Base-by-base conservation (phyloP, 148 eudicot genomes). In the Fagopyrum esculentum region DNA sequence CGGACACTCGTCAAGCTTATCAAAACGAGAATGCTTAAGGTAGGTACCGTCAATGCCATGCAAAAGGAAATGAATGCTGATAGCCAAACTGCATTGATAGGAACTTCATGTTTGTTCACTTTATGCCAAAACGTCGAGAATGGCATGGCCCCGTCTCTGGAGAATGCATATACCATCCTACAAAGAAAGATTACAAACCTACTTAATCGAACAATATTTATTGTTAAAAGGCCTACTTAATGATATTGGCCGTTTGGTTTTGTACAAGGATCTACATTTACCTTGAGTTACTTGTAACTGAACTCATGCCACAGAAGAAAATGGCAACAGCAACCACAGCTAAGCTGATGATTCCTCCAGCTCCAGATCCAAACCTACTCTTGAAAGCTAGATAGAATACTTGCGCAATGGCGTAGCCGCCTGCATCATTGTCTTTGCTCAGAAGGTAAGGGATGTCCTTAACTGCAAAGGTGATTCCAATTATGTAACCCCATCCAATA, bases 111-210 rank as follows among this genome's bases (percentile, higher is more conserved):
- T 73, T 84, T 74, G 80, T 91, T 93, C 50, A 93, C 97, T 80
- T 88, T 88, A 77, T 91, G 98, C 98, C 98, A 93, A 50, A 87
- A 46, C 11, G 89, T 45, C 47, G 40, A 35, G 40, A 35, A 35
- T 35, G 40, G 40, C 98, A 93, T 91, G 44, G 98, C 95, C 12
- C 98, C 98, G 78, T 93, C 97, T 85, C 98, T 85, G 35, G 97
- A 93, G 87, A 93, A 91, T 45, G 97, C 97, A 78, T 88, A 93
- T 68, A 84, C 94, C 98, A 93, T 93, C 89, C 98, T 89, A 84
- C 15, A 52, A 50, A 66, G 2, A 1, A 48, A 48, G 50, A 48
- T 48, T 48, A 10, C 50, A 48, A 48, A 48, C 5, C 10, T 46
- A 46, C 9, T 8, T 1, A 46, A 46, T 46, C 0, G 26, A 22